Evolutionary conservation across 805 yeast species (phyloP).

Genomic region (Metschnikowia drakensbergensis): DNA sequence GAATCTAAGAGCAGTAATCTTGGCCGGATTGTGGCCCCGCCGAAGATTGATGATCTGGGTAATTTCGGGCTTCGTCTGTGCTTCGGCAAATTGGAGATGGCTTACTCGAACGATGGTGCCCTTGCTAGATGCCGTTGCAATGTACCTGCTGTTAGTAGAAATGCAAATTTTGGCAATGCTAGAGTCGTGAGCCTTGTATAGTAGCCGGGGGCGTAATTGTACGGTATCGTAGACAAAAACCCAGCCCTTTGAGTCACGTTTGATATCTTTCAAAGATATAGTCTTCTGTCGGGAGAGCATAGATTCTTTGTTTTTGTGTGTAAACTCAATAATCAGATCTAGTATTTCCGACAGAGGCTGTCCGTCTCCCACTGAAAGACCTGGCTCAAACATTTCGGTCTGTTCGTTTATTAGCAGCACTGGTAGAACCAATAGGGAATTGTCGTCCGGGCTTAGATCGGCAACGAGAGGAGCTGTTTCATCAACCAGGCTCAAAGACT

Average conservation of each 20-base stretch:
- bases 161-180: conserved; percentile 31
- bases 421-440: conserved; percentile 35
- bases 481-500: conserved; percentile 7
- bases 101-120: conserved; percentile 42
- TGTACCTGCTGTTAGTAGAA: conserved; percentile 23
- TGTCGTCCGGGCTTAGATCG: conserved; percentile 35
- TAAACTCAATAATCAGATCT: conserved; percentile 21
- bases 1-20: conserved; percentile 33
- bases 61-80: conserved; percentile 11
- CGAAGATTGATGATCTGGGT: conserved; percentile 33
- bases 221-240: conserved; percentile 39
- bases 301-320: conserved; percentile 21
- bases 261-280: conserved; percentile 26
- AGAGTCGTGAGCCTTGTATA: conserved; percentile 41
- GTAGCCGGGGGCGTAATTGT: conserved; percentile 26
- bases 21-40: conserved; percentile 39
- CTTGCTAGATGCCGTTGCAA: conserved; percentile 41
- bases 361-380: background rate
- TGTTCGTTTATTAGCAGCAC: conserved; percentile 26
- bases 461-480: conserved; percentile 26
- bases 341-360: background rate
- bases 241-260: conserved; percentile 34
- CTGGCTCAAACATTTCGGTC: conserved; percentile 29
- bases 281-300: conserved; percentile 13
- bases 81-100: conserved; percentile 15